Evolutionary conservation across 305 asterid genomes (phyloP), one percentile per base, ranked within the genome.

Genomic region (Fraxinus platypoda): DNA sequence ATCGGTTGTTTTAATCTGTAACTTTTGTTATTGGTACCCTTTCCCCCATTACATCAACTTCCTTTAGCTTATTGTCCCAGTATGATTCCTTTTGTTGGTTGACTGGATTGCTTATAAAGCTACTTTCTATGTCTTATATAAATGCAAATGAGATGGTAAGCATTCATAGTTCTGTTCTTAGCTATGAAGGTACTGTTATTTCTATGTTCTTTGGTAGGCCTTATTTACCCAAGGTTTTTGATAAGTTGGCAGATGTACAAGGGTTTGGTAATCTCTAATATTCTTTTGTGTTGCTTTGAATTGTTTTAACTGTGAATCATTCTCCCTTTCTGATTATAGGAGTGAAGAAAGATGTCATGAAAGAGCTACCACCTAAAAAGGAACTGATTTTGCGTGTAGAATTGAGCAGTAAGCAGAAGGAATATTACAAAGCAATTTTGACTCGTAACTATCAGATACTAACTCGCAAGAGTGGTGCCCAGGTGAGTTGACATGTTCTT

Each of bases 401-500:
- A 78, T 88, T 97, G 89, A 94, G 98, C 87, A 92, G 91, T 90
- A 90, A 79, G 89, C 99, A 97, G 89, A 94, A 94, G 84, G 99
- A 97, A 83, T 94, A 97, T 80, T 97, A 97, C 88, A 94, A 93
- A 85, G 98, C 99, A 33, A 94, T 97, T 78, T 84, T 97, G 89
- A 94, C 98, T 28, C 98, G 98, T 68, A 94, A 97, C 84, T 97
- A 93, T 90, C 96, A 97, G 92, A 85, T 91, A 85, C 89, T 97
- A 80, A 92, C 97, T 80, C 98, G 98, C 89, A 94, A 94, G 90
- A 97, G 99, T 79, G 98, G 98, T 84, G 92, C 98, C 30, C 98
- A 96, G 92, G 99, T 96, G 84, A 77, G 91, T 66, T 73, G 41
- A 62, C 72, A 38, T 83, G 85, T 86, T 72, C 74, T 15, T 77